Conservation (phyloP, 495 filamentous ascomycete genomes). For the Cercophora samala region DNA sequence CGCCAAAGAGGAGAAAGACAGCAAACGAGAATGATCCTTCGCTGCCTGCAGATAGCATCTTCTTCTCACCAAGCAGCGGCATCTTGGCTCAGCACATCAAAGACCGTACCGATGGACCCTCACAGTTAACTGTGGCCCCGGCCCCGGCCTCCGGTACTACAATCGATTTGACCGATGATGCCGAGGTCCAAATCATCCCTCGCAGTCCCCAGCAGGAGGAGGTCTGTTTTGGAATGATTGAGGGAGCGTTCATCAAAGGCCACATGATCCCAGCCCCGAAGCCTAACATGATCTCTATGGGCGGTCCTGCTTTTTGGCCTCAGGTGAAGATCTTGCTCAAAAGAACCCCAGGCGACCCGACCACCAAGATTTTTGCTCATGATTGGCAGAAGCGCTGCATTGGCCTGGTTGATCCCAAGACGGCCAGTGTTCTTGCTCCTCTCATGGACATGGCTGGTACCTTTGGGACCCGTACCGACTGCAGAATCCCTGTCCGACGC, state of each 20-base stretch:
- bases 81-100: slow-evolving; percentile 63
- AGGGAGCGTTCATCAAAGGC: slow-evolving; percentile 65
- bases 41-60: slow-evolving; percentile 35
- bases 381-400: slow-evolving; percentile 70
- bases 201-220: slow-evolving; percentile 47
- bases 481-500: slow-evolving; percentile 60
- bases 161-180: slow-evolving; percentile 64
- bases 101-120: slow-evolving; percentile 43
- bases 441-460: slow-evolving; percentile 59
- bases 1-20: slow-evolving; percentile 61
- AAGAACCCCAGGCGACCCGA: slow-evolving; percentile 50
- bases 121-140: slow-evolving; percentile 18
- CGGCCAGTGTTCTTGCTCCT: slow-evolving; percentile 62
- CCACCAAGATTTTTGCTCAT: slow-evolving; percentile 60
- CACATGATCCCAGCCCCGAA: slow-evolving; percentile 62
- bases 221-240: slow-evolving; percentile 82
- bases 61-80: slow-evolving; percentile 49
- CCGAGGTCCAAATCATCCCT: slow-evolving; percentile 48
- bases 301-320: slow-evolving; percentile 59
- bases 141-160: slow-evolving; percentile 35
- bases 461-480: slow-evolving; percentile 60
- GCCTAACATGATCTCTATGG: slow-evolving; percentile 51
- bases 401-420: slow-evolving; percentile 68
- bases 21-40: slow-evolving; percentile 44
- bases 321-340: slow-evolving; percentile 66